Percentiles rank a stretch among this genome's conserved stretches.
Conservation (phyloP, 805 yeast species). For the Candida tibetensis region DNA sequence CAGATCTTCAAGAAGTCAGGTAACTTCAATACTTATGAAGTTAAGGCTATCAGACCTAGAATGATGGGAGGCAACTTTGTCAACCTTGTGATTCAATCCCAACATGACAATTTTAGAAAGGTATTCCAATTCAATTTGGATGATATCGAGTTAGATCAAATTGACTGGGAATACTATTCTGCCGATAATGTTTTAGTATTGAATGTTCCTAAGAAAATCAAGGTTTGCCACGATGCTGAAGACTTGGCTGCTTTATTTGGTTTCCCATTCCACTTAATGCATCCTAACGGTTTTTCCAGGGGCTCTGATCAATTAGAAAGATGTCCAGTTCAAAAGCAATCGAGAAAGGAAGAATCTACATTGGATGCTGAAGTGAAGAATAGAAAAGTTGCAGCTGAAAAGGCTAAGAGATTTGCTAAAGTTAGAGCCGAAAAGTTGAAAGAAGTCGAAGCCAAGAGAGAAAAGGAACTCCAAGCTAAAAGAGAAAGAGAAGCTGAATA, state of each 20-base stretch:
- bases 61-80: constrained; percentile 8
- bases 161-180: constrained; percentile 33
- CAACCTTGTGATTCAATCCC: constrained; percentile 19
- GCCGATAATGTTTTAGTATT: constrained; percentile 32
- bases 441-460: not conserved
- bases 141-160: constrained; percentile 29
- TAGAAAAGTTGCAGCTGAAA: constrained; percentile 8
- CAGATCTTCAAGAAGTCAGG: constrained; percentile 36
- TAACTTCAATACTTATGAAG: constrained; percentile 22
- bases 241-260: constrained; percentile 10
- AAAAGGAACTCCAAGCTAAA: constrained; percentile 6
- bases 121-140: constrained; percentile 29
- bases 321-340: constrained; percentile 3
- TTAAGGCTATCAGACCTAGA: constrained; percentile 5
- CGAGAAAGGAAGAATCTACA: constrained; percentile 8
- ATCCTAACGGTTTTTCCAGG: too few species aligned
- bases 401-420: constrained; percentile 13
- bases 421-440: constrained; percentile 5
- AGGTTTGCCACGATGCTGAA: constrained; percentile 15
- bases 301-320: constrained; percentile 5
- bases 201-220: constrained; percentile 32
- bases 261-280: constrained; percentile 5
- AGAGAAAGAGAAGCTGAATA: constrained; percentile 5
- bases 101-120: constrained; percentile 29
- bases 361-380: constrained; percentile 5